Evolutionary conservation across 106 monocot genomes (phyloP).

Genomic region (Allium cepa): DNA sequence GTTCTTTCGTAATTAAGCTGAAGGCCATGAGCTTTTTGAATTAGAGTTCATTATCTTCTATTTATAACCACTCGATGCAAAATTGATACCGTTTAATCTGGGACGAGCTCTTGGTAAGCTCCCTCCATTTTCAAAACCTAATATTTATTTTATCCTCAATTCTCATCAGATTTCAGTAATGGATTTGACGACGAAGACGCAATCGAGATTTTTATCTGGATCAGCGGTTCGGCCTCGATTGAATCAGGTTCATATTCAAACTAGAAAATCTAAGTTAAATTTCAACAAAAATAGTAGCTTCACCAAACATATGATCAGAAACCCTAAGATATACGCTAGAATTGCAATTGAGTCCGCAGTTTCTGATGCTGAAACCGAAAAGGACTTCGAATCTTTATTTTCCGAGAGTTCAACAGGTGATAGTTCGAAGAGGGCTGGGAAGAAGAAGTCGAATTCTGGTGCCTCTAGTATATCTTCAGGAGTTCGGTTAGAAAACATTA

Average conservation of each 20-base stretch:
- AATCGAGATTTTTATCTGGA: conserved; percentile 31
- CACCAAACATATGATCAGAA: conserved; percentile 9
- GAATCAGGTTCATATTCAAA: background rate
- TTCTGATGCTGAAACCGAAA: conserved; percentile 18
- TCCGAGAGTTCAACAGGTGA: conserved; percentile 18
- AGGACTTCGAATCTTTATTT: conserved; percentile 49
- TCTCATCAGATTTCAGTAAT: conserved; percentile 19
- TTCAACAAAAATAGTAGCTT: conserved; percentile 7
- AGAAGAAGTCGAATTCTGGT: conserved; percentile 49
- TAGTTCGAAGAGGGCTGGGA: conserved; percentile 15
- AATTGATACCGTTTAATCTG: background rate
- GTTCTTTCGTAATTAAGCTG: background rate
- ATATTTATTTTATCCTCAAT: background rate
- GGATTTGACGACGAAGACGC: conserved; percentile 59
- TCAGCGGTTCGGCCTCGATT: conserved; percentile 5
- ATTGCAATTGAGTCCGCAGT: conserved; percentile 24
- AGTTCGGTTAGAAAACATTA: conserved; percentile 67
- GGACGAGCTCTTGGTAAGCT: background rate
- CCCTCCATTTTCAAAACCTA: conserved; percentile 3
- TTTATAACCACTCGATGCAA: background rate
- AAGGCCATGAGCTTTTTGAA: background rate
- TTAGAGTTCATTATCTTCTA: background rate
- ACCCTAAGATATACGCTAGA: conserved; percentile 14
- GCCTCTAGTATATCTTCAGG: conserved; percentile 92
- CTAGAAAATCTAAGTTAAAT: background rate